Conservation (phyloP, 768 basidiomycete genomes). For the Boletus sp. region DNA sequence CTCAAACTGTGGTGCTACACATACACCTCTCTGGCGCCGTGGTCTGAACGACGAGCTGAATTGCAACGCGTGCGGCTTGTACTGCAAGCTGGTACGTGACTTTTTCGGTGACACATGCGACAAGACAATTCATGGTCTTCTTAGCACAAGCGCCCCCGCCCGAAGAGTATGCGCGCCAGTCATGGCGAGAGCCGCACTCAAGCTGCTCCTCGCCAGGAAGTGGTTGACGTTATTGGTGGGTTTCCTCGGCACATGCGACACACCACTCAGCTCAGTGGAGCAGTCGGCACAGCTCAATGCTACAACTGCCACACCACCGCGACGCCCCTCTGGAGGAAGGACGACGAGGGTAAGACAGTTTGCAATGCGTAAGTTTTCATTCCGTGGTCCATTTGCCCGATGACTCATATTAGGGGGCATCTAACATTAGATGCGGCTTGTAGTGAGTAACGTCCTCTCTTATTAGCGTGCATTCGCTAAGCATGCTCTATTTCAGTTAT, state of each 20-base stretch:
- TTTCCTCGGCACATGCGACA: conserved; percentile 33
- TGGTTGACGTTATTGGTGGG: conserved; percentile 72
- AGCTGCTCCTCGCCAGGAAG: conserved; percentile 62
- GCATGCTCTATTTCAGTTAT: conserved; percentile 41
- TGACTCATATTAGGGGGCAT: conserved; percentile 10
- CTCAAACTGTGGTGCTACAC: conserved; percentile 85
- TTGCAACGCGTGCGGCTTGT: conserved; percentile 86
- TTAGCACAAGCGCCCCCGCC: conserved; percentile 84
- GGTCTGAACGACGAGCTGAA: conserved; percentile 88
- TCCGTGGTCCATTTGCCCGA: conserved; percentile 2
- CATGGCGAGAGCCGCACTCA: conserved; percentile 72
- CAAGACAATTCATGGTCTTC: not conserved
- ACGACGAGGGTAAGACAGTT: conserved; percentile 87
- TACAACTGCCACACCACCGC: conserved; percentile 90
- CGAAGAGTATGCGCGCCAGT: conserved; percentile 81
- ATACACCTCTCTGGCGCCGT: conserved; percentile 84
- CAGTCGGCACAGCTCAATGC: conserved; percentile 64
- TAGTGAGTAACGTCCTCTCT: conserved; percentile 47
- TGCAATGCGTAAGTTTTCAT: conserved; percentile 82
- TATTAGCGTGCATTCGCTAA: conserved; percentile 8
- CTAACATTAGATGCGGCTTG: conserved; percentile 60
- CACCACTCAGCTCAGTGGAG: conserved; percentile 29
- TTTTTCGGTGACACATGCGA: not conserved
- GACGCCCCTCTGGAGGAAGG: conserved; percentile 87
- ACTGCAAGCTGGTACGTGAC: conserved; percentile 74